Conservation (phyloP, 495 filamentous ascomycete species). For the Tuber microsphaerosporum region DNA sequence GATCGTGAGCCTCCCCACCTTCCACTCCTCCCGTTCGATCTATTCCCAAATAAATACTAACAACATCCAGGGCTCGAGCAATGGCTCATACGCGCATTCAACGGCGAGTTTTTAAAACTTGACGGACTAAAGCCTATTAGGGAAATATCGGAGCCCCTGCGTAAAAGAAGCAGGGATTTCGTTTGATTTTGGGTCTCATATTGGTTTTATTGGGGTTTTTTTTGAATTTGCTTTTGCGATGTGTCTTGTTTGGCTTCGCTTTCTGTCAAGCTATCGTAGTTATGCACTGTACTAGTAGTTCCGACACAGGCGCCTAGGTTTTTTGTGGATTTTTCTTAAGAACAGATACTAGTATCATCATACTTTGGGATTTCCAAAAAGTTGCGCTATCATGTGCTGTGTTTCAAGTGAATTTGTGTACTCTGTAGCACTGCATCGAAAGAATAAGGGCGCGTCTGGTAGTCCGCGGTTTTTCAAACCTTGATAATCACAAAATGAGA, state of each 20-base stretch:
- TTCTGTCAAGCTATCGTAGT: neutral
- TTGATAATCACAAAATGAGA: no score
- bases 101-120: slow-evolving; percentile 86
- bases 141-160: neutral
- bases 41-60: slow-evolving; percentile 37
- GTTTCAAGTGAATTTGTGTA: neutral
- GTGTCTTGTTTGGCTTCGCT: neutral
- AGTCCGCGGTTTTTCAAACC: no score
- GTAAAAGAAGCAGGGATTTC: neutral
- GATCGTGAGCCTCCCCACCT: slow-evolving; percentile 62
- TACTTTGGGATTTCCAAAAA: neutral
- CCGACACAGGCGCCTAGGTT: neutral
- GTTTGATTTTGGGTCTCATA: neutral
- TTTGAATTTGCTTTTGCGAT: slow-evolving; percentile 1
- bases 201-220: no score
- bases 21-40: neutral
- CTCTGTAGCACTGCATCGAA: neutral
- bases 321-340: neutral
- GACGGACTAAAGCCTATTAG: slow-evolving; percentile 56
- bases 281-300: slow-evolving; percentile 9
- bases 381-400: neutral
- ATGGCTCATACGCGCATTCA: slow-evolving; percentile 96
- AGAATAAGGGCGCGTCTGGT: no score
- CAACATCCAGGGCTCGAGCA: slow-evolving; percentile 62
- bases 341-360: neutral